Evolutionary conservation across 2,329 filamentous ascomycete species (phyloP).

Genomic region (Colletotrichum sp.): DNA sequence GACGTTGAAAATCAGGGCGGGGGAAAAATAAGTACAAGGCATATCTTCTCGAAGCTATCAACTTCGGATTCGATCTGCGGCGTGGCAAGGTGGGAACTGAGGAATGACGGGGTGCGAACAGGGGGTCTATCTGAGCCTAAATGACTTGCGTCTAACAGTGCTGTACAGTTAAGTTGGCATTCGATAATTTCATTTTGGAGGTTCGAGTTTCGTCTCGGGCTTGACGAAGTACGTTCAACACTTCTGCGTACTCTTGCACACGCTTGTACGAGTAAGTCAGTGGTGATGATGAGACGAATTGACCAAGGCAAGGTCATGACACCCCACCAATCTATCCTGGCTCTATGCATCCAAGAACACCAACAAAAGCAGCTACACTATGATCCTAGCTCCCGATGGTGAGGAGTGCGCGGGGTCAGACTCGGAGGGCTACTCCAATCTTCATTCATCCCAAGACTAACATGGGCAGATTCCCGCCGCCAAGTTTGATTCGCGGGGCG

Average conservation of each 20-base stretch:
- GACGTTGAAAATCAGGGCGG: neutral
- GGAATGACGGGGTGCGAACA: neutral
- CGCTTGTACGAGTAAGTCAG: neutral
- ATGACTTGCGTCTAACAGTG: neutral
- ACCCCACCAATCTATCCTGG: neutral
- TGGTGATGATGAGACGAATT: neutral
- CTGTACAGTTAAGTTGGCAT: neutral
- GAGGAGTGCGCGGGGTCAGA: neutral
- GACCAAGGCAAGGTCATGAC: neutral
- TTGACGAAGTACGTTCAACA: neutral
- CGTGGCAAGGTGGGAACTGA: neutral
- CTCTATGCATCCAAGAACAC: neutral
- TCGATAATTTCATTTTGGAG: neutral
- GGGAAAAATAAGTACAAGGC: neutral
- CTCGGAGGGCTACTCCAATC: neutral
- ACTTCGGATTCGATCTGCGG: neutral
- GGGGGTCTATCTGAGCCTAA: neutral
- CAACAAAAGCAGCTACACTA: neutral
- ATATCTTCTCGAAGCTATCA: neutral
- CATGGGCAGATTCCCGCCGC: neutral
- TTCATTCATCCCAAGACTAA: neutral
- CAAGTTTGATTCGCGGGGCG: neutral
- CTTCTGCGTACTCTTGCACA: neutral
- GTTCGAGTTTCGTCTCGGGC: neutral
- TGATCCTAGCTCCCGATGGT: neutral